Base-by-base conservation (phyloP, 192 early-diverging fungal species). In the Mortierella hygrophila region DNA sequence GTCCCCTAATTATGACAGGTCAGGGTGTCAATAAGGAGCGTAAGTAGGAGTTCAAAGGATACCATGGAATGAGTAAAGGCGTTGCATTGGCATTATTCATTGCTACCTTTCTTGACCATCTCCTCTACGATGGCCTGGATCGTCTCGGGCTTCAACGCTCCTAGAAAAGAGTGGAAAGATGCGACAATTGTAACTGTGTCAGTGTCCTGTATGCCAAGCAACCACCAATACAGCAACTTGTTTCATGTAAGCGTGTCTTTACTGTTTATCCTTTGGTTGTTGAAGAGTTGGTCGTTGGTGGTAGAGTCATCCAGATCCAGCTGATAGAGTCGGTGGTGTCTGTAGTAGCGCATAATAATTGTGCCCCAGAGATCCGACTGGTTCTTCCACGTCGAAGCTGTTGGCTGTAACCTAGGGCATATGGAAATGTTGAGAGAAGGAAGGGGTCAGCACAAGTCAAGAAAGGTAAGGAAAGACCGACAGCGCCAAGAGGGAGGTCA, bases 341-440 rank as follows among this genome's bases (percentile, higher is more conserved):
- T 85, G 87, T 91, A 95, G 87, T 96, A 98, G 9, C 88, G 75
- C 38, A 97, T 91, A 23, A 98, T 91, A 42, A 98, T 88, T 18
- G 93, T 89, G 52, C 92, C 89, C 98, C 98, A 99, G 72, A 94
- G 92, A 72, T 90, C 88, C 42, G 90, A 88, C 88, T 99, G 98
- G 73, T 94, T 96, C 82, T 90, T 88, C 96, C 63, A 92, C 9
- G 91, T 76, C 90, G 95, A 93, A 65, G 72, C 79, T 37, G 72
- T 88, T 47, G 73, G 54, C 71, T 75, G 77, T 77, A 82, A 74
- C 40, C 72, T 79, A 80, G 40, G 21, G 21, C 52, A 41, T 32
- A 13, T 0, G 4, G 35, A 29, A 75, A 32, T 18, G 8, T 41
- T 9, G 69, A 41, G 35, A 52, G 26, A 77, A 6, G 41, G 23